Evolutionary conservation across 495 filamentous ascomycete genomes (phyloP), one percentile per base, ranked within the genome.

Genomic region (Tricharina praecox): DNA sequence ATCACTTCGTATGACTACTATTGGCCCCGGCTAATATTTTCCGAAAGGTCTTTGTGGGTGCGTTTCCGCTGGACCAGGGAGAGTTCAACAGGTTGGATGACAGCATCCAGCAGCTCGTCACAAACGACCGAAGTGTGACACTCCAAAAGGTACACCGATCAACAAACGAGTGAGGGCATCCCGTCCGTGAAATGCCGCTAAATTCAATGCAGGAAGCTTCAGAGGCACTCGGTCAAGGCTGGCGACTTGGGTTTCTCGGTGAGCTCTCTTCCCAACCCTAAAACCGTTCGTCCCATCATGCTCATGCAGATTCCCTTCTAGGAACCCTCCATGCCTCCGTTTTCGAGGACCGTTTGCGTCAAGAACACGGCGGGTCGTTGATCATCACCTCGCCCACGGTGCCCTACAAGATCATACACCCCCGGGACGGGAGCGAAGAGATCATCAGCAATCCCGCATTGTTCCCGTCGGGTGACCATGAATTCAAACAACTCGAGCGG

Each of bases 351-450:
- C 79, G 90, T n/a, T 67, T 97, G 24, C 75, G 85, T 15, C 85
- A 93, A 60, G 90, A 97, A 63, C 86, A 96, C 58, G 90, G 87
- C 11, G 85, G 83, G 9, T 85, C 76, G 56, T 86, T 97, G 64
- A 94, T 96, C 63, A 94, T 97, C 59, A 97, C 90, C 2, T 87
- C 93, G 13, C 90, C 90, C 1, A 82, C 85, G 1, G 90, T 96
- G 4, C 86, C 92, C 3, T 87, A 87, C 54, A 88, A 85, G 61
- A 72, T 96, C 4, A 57, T 81, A 5, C 34, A 43, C 9, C 93
- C 77, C 70, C 71, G 66, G 34, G 71, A 85, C 56, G 85, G 84
- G 20, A 74, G 62, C 11, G 75, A 86, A 54, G 68, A 70, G 4
- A 74, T 88, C 50, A 76, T 95, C 47, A 78, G 77, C 30, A 95